These are phyloP conservation scores for Cyanidioschyzon merolae DNA, from an alignment of 23 red algal species.

Conservation along the genomic window DNA sequence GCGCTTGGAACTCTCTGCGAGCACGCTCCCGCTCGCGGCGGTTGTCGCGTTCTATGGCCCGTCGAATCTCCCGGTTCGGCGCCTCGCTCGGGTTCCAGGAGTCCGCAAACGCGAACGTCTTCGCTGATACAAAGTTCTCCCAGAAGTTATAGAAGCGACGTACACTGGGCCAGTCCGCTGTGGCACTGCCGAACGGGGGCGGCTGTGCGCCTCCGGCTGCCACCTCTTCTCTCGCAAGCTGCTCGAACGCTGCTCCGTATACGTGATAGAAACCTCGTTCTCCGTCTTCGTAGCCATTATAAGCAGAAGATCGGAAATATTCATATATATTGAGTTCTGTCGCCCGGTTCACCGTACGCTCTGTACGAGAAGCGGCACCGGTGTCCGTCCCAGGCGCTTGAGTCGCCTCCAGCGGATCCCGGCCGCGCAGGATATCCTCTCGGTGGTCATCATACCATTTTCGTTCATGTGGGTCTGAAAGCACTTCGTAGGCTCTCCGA, in stretches of 20 bases:
- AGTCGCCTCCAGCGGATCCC: conserved; percentile 30
- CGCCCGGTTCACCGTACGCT: conserved; percentile 19
- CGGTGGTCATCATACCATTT: conserved; percentile 96
- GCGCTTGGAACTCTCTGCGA: conserved; percentile 54
- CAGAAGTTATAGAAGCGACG: conserved; percentile 60
- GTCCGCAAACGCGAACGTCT: conserved; percentile 80
- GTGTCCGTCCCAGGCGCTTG: not conserved
- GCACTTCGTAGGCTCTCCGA: conserved; percentile 66
- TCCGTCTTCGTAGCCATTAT: conserved; percentile 41
- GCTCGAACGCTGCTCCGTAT: conserved; percentile 56
- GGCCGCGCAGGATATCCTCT: conserved; percentile 68
- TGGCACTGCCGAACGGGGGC: conserved; percentile 45
- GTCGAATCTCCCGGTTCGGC: conserved; percentile 57
- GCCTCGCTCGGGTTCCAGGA: conserved; percentile 76
- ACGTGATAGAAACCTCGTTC: conserved; percentile 37
- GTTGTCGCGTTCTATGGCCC: conserved; percentile 96
- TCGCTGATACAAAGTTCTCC: conserved; percentile 53
- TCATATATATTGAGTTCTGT: conserved; percentile 53
- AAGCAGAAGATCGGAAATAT: conserved; percentile 53
- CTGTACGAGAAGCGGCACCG: not conserved
- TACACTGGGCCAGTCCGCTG: conserved; percentile 47
- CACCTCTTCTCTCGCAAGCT: conserved; percentile 52
- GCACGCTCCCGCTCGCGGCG: conserved; percentile 35
- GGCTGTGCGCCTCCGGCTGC: conserved; percentile 3
- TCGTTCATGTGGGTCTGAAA: conserved; percentile 88